Evolutionary conservation across 2,329 filamentous ascomycete genomes (phyloP).

Genomic region (Sporothrix dimorphospora): DNA sequence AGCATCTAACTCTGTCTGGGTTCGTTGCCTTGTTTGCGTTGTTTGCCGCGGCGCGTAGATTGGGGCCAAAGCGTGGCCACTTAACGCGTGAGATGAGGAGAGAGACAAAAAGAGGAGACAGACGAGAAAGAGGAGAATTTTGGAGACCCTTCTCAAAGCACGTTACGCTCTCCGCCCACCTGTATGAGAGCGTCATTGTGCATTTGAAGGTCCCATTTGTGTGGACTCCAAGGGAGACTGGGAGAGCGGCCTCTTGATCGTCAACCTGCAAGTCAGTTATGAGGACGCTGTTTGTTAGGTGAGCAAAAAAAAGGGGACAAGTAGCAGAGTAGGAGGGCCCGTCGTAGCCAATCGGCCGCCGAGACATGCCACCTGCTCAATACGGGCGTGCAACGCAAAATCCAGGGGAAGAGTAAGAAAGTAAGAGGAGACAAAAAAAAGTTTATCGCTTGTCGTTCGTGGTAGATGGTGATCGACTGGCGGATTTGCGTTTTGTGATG

Average conservation of each 20-base stretch:
- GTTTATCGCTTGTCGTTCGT: neutral
- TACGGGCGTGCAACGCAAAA: neutral
- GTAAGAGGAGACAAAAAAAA: neutral
- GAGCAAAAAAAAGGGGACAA: too few relatives aligned
- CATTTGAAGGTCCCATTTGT: neutral
- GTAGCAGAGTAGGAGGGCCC: too few relatives aligned
- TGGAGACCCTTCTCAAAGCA: neutral
- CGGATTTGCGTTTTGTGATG: slow-evolving; percentile 3
- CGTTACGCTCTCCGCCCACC: neutral
- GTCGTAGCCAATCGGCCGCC: slow-evolving; percentile 13
- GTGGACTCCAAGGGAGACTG: neutral
- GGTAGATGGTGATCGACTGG: slow-evolving; percentile 16
- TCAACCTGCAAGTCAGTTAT: slow-evolving; percentile 11
- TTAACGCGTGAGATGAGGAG: slow-evolving; percentile 12
- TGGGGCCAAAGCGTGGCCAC: slow-evolving; percentile 12
- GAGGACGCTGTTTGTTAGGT: neutral
- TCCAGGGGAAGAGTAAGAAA: slow-evolving; percentile 1
- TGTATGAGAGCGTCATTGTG: neutral
- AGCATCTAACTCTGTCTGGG: slow-evolving; percentile 3
- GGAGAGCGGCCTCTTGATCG: neutral
- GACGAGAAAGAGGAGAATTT: neutral
- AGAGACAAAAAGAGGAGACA: neutral
- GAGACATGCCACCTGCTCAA: neutral
- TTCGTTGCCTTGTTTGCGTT: neutral
- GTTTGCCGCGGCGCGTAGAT: neutral